Evolutionary conservation across 805 yeast species (phyloP).

Genomic region (Schizosaccharomyces pombe): DNA sequence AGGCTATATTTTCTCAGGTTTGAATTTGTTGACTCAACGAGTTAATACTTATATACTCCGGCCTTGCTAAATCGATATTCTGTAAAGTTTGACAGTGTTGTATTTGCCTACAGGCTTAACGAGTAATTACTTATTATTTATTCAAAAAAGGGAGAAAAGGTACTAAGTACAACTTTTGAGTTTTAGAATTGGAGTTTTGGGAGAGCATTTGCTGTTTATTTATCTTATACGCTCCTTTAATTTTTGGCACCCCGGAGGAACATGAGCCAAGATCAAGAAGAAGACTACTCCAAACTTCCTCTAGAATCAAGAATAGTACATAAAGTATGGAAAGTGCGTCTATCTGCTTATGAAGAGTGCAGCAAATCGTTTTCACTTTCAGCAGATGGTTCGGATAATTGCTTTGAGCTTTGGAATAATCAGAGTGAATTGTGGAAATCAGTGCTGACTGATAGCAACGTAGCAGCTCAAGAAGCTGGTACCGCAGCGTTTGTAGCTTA

Average conservation of each 20-base stretch:
- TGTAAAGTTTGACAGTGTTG: no score
- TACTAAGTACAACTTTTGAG: no score
- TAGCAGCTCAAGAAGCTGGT: conserved; percentile 77
- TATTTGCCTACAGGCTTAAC: no score
- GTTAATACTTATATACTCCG: no score
- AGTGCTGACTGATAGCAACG: conserved; percentile 56
- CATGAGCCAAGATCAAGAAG: conserved; percentile 28
- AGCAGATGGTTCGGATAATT: conserved; percentile 30
- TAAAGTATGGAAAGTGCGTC: conserved; percentile 66
- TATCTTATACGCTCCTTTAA: conserved; percentile 36
- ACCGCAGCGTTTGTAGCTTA: conserved; percentile 30
- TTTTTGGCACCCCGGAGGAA: no score
- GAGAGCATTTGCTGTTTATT: no score
- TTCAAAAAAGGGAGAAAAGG: no score
- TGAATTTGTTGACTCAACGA: no score
- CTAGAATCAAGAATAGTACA: conserved; percentile 42
- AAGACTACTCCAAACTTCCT: conserved; percentile 39
- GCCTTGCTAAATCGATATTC: no score
- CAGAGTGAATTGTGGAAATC: conserved; percentile 33
- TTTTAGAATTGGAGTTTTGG: no score
- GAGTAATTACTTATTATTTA: no score
- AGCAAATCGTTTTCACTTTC: conserved; percentile 28
- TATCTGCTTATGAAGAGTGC: conserved; percentile 52
- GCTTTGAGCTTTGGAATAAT: conserved; percentile 27
- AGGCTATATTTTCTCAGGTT: no score